Evolutionary conservation across 108 stramenopile species (phyloP), one percentile per base, ranked within the genome.

Genomic region (Ochromonas danica): DNA sequence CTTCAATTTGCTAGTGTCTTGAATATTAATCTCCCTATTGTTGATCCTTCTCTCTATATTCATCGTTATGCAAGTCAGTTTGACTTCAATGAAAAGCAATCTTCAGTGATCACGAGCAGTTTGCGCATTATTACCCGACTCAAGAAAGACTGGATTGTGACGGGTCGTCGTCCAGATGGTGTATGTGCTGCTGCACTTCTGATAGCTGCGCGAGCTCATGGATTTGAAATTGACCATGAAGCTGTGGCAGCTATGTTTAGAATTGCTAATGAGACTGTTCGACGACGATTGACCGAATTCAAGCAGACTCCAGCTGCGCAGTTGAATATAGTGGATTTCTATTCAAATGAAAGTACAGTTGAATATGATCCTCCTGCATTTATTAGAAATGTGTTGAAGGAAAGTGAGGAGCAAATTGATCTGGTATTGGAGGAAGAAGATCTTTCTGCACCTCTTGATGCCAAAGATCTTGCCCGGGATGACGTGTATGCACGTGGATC

Each of bases 121-220:
- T 84, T 94, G 0, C 91, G 95, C 43, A 80, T 99, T 25, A 94
- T 97, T 31, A 94, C 91, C 28, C 85, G 94, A 28, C 96, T 99
- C 96, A 94, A 95, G 85, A 90, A 97, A 51, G 96, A 99, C 89
- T 99, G 97, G 96, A 96, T 99, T 61, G 94, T 94, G 28, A 90
- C 94, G 0, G 98, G 98, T 1, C 91, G 98, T 0, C 89, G 96
- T 30, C 98, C 98, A 0, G 93, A 95, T 35, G 98, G 98, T 22
- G 92, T 97, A 43, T 99, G 98, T 77, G 97, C 94, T 36, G 97
- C 97, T 14, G 94, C 95, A 14, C 87, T 99, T 1, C 82, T 96
- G 38, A 94, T 99, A 78, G 95, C 95, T 0, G 87, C 93, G 1
- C 87, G 97, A n/a, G 93, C 94, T 6, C 97, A 98, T 85, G 95